Evolutionary conservation across 148 eudicot genomes (phyloP), one percentile per base, ranked within the genome.

Genomic region (Pharnaceum exiguum): DNA sequence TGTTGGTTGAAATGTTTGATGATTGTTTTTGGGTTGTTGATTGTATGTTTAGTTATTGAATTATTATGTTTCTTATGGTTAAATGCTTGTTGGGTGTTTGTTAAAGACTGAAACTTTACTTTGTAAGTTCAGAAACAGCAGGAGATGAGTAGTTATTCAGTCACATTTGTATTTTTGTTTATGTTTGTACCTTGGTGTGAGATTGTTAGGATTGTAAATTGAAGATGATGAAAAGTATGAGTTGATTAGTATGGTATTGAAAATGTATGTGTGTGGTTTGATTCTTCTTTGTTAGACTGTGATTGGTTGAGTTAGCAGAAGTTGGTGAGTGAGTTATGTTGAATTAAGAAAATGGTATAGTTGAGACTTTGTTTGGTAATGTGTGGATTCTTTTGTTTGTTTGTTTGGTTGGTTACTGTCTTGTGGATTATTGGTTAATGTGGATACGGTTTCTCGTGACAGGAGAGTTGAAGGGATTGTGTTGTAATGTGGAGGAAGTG

Each of bases 401-500:
- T 46, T 23, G 46, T 49, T 55, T 18, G 10, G 28, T 21, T 29
- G 40, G 47, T n/a, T 50, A 18, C 26, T 7, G 27, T 43, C 5
- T 56, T 33, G 48, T 51, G 5, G 16, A 22, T 32, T n/a, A 18
- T 32, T 35, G 27, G 61, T 45, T 22, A 37, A 38, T 52, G 17
- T 69, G 32, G 48, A 18, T 19, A 7, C 17, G 10, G 12, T 35
- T 56, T 46, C 43, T 64, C 35, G 37, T 56, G 46, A 27, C 73
- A 71, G 72, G 58, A 62, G 30, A 46, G 44, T 17, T 60, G 66
- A 79, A 69, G 60, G 60, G 68, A 57, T 46, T 60, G 54, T 63
- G 67, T 56, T 69, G 51, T 53, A 74, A 64, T 67, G 45, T 63
- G 71, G 71, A 71, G 68, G 63, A 70, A 47, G 71, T 71, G 63